Evolutionary conservation across 805 yeast species (phyloP).

Genomic region (Kodamaea lidongshanica): DNA sequence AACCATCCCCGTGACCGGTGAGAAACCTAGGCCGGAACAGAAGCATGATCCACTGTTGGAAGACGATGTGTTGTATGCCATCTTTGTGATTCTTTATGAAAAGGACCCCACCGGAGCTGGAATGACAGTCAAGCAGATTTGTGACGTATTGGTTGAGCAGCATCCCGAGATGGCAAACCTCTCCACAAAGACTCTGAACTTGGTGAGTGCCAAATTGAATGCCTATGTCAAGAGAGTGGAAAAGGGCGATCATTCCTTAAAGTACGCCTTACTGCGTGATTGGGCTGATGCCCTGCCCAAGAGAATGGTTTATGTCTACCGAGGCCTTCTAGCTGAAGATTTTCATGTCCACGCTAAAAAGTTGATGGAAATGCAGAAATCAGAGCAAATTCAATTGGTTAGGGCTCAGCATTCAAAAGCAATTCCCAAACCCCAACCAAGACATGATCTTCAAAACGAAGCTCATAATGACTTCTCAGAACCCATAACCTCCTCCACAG

Average conservation of each 20-base stretch:
- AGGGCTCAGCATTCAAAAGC: no score
- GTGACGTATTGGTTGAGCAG: conserved; percentile 65
- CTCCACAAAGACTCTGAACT: conserved; percentile 73
- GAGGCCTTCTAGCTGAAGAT: conserved; percentile 72
- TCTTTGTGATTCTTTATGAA: conserved; percentile 64
- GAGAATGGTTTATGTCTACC: conserved; percentile 81
- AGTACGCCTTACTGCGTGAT: conserved; percentile 73
- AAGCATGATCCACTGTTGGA: conserved; percentile 56
- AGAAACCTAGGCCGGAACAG: conserved; percentile 61
- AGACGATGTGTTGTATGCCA: conserved; percentile 70
- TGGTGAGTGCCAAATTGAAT: conserved; percentile 75
- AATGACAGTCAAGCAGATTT: conserved; percentile 85
- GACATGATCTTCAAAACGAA: no score
- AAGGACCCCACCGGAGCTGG: conserved; percentile 65
- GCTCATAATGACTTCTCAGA: no score
- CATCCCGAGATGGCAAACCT: conserved; percentile 82
- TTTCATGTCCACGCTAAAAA: conserved; percentile 66
- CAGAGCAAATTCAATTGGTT: conserved; percentile 8
- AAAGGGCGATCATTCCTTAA: conserved; percentile 68
- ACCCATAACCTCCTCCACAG: no score
- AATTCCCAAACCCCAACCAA: no score
- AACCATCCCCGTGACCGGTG: conserved; percentile 74
- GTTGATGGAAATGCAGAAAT: conserved; percentile 50
- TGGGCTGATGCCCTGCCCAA: conserved; percentile 91
- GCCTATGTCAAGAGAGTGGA: conserved; percentile 83